These are phyloP conservation scores for Emergomyces africanus DNA, from an alignment of 2,329 filamentous ascomycete genomes.

Conservation along the genomic window DNA sequence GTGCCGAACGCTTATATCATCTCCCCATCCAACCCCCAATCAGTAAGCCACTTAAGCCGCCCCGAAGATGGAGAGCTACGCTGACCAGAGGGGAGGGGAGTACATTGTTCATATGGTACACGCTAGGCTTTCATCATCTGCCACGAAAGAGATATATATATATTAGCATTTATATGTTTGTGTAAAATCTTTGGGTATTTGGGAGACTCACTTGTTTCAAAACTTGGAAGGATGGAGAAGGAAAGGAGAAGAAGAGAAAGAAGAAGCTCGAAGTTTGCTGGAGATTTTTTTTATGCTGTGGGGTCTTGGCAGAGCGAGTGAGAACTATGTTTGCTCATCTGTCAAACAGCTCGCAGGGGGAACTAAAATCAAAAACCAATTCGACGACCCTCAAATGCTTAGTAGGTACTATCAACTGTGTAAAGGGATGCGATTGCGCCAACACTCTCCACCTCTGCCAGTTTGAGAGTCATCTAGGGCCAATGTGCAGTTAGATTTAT, in stretches of 20 bases:
- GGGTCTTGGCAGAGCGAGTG: neutral
- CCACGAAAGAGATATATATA: slow-evolving; percentile 10
- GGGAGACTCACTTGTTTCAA: slow-evolving; percentile 71
- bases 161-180: slow-evolving; percentile 23
- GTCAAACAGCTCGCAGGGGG: slow-evolving; percentile 1
- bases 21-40: slow-evolving; percentile 51
- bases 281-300: neutral
- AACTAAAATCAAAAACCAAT: too few relatives aligned
- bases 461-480: neutral
- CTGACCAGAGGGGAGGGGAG: slow-evolving; percentile 52
- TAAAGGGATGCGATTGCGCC: neutral
- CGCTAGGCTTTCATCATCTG: slow-evolving; percentile 99
- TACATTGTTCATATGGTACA: slow-evolving; percentile 71
- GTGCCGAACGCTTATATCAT: slow-evolving; percentile 99
- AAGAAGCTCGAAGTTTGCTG: slow-evolving; percentile 15
- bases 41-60: slow-evolving; percentile 80
- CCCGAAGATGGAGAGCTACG: slow-evolving; percentile 63
- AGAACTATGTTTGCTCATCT: slow-evolving; percentile 1
- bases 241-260: slow-evolving; percentile 30
- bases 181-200: neutral
- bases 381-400: too few relatives aligned
- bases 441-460: neutral
- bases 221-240: slow-evolving; percentile 96
- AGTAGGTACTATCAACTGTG: too few relatives aligned
- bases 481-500: neutral